Percentiles rank a stretch among this genome's conserved stretches.
Conservation (phyloP, 352 stramenopile species). For the Globisporangium cylindrosporum region DNA sequence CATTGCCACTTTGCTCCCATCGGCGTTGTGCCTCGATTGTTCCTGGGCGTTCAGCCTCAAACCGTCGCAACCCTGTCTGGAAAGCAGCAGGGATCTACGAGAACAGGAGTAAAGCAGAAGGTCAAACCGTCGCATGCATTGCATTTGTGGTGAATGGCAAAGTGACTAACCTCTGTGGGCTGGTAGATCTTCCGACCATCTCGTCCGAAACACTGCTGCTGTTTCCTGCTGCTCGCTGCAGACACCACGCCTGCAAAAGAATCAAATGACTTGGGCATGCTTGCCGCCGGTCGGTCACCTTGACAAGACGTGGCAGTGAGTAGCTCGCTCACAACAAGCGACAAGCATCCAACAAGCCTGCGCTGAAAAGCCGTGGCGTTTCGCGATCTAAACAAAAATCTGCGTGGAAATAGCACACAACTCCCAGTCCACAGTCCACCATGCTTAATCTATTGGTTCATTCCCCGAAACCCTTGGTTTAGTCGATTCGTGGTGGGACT, state of each 20-base stretch:
- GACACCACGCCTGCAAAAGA: slow-evolving; percentile 13
- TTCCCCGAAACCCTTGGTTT: background rate
- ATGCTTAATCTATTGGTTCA: slow-evolving; percentile 5
- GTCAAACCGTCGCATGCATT: background rate
- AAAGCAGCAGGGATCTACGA: slow-evolving; percentile 28
- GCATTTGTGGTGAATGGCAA: background rate
- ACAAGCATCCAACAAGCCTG: background rate
- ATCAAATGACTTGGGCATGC: slow-evolving; percentile 1
- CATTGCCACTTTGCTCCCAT: slow-evolving; percentile 27
- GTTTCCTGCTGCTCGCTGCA: background rate
- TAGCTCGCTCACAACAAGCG: background rate
- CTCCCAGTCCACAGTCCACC: background rate
- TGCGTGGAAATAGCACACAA: background rate
- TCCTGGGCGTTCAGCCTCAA: slow-evolving; percentile 30
- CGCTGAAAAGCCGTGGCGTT: slow-evolving; percentile 14
- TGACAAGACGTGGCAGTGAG: background rate
- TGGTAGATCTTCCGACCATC: slow-evolving; percentile 38
- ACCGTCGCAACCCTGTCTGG: slow-evolving; percentile 24
- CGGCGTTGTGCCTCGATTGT: slow-evolving; percentile 30
- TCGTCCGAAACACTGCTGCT: slow-evolving; percentile 2
- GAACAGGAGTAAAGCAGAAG: background rate
- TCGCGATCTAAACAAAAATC: background rate
- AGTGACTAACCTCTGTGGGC: slow-evolving; percentile 27
- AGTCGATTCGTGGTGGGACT: slow-evolving; percentile 11
- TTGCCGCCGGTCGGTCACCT: background rate